Evolutionary conservation across 805 yeast genomes (phyloP).

Genomic region (Schwanniomyces sp.): DNA sequence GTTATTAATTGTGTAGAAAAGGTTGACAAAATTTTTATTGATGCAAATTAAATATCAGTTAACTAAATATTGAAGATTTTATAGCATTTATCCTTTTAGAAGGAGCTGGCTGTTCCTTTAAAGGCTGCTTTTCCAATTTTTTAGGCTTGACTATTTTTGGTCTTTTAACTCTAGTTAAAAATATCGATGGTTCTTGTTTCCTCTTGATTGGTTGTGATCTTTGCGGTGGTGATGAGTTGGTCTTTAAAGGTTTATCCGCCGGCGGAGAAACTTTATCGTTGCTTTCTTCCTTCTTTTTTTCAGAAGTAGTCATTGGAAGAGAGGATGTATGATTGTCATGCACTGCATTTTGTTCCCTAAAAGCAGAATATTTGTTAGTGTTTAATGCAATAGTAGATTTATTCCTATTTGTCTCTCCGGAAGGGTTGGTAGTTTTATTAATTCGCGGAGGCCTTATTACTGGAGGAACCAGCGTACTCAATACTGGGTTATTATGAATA

Average conservation of each 20-base stretch:
- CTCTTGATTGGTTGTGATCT: conserved; percentile 9
- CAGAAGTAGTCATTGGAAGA: background rate
- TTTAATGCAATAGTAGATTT: background rate
- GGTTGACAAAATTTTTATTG: no score
- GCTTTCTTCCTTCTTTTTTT: background rate
- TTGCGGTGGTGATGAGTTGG: background rate
- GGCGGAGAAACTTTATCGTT: background rate
- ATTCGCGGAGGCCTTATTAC: background rate
- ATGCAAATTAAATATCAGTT: background rate
- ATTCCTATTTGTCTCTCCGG: background rate
- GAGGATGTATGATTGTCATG: background rate
- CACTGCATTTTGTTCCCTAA: background rate
- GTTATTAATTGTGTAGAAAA: no score
- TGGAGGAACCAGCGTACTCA: background rate
- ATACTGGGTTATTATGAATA: background rate
- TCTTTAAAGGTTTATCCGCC: background rate
- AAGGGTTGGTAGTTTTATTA: background rate
- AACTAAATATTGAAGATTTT: conserved; percentile 30
- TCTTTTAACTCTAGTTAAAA: conserved; percentile 9
- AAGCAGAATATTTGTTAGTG: background rate
- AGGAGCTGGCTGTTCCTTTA: conserved; percentile 3
- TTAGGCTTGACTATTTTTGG: conserved; percentile 5
- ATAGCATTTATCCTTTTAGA: conserved; percentile 18
- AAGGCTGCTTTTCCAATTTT: background rate
- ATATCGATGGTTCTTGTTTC: conserved; percentile 15